Base-by-base conservation (phyloP, 2,329 filamentous ascomycete species). In the Microcyclospora tardicrescens region DNA sequence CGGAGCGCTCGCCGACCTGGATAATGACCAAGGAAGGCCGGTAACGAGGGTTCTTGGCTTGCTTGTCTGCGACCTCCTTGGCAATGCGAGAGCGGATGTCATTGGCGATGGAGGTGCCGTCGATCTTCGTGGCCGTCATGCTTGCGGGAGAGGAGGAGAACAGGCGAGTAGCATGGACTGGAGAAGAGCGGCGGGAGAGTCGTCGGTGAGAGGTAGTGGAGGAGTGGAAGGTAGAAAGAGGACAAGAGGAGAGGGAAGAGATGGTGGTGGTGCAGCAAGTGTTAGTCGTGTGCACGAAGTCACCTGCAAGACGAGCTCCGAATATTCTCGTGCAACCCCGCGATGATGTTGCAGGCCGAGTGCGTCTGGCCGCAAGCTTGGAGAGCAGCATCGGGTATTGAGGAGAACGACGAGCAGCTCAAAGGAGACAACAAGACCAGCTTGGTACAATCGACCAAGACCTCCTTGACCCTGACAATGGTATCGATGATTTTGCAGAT, bases 81-180 rank as follows among this genome's bases (percentile, higher is more conserved):
- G 80, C 80, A 54, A 98, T 73, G 45, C 73, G 73, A 67, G 87
- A 84, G 45, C 91, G 81, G 60, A 96, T 94, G 59, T 70, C 74
- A 69, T 89, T 93, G 52, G 91, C 91, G 67, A 96, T 86, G 60
- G 84, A 85, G 40, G 81, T 94, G 69, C 91, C 91, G 68, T 98
- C 91, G 56, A 98, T 91, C 71, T 86, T 94, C 54, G 73, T 76
- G 51, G 85, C 89, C 52, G 77, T 76, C 87, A 95, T 96, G 58
- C 65, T 69, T 64, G 66, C 57, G 52, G 67, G 52, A 46, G 72
- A 76, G 50, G 59, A 66, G 46, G 68, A 69, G 56, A 77, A 73
- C 28, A 42, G 27, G 39, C 48, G 37, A 15, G 34, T 13, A 31
- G 27, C 41, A 33, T 11, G 12, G 39, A 40, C 16, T 13, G 27